Conservation (phyloP, 805 yeast species). For the Candida silvatica region DNA sequence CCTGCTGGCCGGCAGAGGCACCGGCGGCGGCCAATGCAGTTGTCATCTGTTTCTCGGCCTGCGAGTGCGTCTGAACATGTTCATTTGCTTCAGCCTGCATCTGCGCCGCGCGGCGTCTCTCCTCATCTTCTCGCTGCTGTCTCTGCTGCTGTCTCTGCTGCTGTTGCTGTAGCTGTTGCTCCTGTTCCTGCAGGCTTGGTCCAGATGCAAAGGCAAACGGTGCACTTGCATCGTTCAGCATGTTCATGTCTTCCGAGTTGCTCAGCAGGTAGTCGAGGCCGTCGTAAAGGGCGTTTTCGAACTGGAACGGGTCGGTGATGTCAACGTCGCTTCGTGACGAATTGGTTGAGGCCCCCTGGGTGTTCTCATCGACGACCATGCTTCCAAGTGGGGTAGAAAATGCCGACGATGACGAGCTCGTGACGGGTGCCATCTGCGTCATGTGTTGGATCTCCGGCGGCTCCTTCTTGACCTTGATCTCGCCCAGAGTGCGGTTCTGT, state of each 20-base stretch:
- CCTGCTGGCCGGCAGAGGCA: background rate
- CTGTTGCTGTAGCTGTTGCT: background rate
- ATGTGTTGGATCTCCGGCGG: background rate
- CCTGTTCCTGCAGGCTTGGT: background rate
- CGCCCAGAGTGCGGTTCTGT: background rate
- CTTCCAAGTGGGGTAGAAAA: background rate
- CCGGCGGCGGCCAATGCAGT: too few relatives aligned
- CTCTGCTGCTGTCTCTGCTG: background rate
- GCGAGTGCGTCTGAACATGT: too few relatives aligned
- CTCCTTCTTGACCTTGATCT: background rate
- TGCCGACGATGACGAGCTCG: too few relatives aligned
- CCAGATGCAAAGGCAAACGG: conserved; percentile 4
- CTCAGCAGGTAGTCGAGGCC: conserved; percentile 24
- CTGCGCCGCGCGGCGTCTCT: too few relatives aligned
- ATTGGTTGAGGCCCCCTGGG: background rate
- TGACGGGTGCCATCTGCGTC: background rate
- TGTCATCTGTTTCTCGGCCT: background rate
- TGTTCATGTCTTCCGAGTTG: conserved; percentile 3
- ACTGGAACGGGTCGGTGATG: conserved; percentile 17
- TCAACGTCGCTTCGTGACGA: conserved; percentile 7
- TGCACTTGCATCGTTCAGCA: conserved; percentile 12
- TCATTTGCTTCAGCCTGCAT: too few relatives aligned
- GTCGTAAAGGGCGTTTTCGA: conserved; percentile 23
- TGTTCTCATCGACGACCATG: background rate
- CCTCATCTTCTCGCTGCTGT: too few relatives aligned